phyloP scores from a whole-genome alignment of 140 eudicot genomes.

The Anethum foeniculum region DNA sequence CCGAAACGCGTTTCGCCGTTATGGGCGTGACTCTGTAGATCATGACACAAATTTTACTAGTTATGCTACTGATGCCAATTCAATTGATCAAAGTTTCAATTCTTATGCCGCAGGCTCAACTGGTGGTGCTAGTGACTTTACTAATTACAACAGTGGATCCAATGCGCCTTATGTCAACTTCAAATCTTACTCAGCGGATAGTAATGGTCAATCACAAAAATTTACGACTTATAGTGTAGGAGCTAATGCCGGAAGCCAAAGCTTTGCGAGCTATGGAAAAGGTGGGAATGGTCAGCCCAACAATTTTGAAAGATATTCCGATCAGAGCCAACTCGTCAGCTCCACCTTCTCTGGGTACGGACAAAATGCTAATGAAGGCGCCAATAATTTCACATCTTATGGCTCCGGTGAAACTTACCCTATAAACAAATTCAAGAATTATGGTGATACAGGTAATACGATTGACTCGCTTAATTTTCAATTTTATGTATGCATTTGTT shows the following conservation, averaged over 20 bases:
- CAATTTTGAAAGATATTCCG: constrained; percentile 38
- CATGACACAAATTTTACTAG: constrained; percentile 49
- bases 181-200: constrained; percentile 63
- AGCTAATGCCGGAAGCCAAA: constrained; percentile 70
- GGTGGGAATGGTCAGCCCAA: constrained; percentile 56
- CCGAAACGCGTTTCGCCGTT: constrained; percentile 64
- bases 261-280: constrained; percentile 62
- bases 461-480: neutral
- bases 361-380: constrained; percentile 24
- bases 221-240: constrained; percentile 36
- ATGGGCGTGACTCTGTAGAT: constrained; percentile 81
- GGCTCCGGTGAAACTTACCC: constrained; percentile 34
- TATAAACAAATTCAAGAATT: constrained; percentile 32
- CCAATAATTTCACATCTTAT: constrained; percentile 34
- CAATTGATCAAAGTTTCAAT: constrained; percentile 59
- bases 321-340: too few species aligned
- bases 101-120: constrained; percentile 66
- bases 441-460: constrained; percentile 26
- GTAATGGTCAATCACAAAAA: constrained; percentile 50
- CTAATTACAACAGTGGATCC: constrained; percentile 25
- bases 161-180: constrained; percentile 70
- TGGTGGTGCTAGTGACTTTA: constrained; percentile 70
- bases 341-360: constrained; percentile 33
- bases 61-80: constrained; percentile 60
- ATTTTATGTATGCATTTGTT: too few species aligned